Base-by-base conservation (phyloP, 257 asterid genomes). In the Solanum habrochaites region DNA sequence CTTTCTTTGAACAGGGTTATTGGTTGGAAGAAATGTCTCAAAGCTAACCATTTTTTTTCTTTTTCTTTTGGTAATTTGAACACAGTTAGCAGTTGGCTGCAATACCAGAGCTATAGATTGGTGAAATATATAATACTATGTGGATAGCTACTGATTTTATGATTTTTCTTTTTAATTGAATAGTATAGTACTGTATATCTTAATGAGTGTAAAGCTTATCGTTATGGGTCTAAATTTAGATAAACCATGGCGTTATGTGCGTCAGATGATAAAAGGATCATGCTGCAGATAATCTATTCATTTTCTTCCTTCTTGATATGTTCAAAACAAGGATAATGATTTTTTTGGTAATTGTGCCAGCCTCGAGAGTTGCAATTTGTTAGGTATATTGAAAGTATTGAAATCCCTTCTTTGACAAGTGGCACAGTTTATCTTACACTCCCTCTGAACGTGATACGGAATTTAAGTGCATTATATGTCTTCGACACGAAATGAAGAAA, bases 31-130 rank as follows among this genome's bases (percentile, higher is more conserved):
- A 43, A 90, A 91, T 8, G 91, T 93, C 71, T 92, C 98, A 25
- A 90, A 92, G 35, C 97, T 93, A 82, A 93, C 90, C 98, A 93
- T 95, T 83, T 91, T 42, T 35, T 3, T 86, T 75, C 23, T 32
- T 23, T 8, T 32, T 83, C 6, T 25, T 12, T 12, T 16, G 56
- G 25, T 23, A 64, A 13, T 62, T 2, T 20, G 9, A 23, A 71
- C 39, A 43, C 10, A 37, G 64, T 6, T 70, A 45, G n/a, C 39
- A 78, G 27, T 4, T 78, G 66, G 14, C 40, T 45, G 66, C 62
- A 15, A 45, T 45, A 45, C 37, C 8, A 58, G 47, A 5, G 64
- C 39, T 32, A 32, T 85, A 20, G 47, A 35, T 71, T 85, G 83
- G 42, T 52, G 58, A 78, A 35, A 52, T 85, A 32, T 85, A 85